These are phyloP conservation scores for Hordeum pubiflorum DNA, from an alignment of 202 grass and related monocot genomes.

Conservation along the genomic window DNA sequence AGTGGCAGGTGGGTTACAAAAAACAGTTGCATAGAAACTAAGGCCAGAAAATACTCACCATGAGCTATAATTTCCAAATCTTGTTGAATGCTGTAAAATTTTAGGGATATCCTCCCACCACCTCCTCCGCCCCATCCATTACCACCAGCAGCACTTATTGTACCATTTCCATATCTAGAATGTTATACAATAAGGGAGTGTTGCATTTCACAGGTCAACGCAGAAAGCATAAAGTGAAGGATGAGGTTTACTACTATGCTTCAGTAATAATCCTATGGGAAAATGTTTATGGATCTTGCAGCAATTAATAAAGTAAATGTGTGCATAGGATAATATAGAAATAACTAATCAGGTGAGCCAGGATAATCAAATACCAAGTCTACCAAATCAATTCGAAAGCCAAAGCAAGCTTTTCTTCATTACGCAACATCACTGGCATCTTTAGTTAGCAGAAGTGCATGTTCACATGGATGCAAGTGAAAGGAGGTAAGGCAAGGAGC, in stretches of 20 bases:
- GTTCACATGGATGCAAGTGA: neutral
- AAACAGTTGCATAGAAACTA: slow-evolving; percentile 13
- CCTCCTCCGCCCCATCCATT: slow-evolving; percentile 93
- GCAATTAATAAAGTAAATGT: neutral
- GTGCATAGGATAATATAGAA: neutral
- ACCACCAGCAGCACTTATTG: slow-evolving; percentile 85
- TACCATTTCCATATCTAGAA: slow-evolving; percentile 84
- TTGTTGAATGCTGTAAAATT: slow-evolving; percentile 93
- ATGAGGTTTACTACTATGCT: neutral
- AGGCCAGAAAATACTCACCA: slow-evolving; percentile 49
- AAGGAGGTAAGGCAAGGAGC: neutral
- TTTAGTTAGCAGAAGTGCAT: neutral
- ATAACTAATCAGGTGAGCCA: neutral
- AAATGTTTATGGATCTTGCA: neutral
- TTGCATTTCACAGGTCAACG: slow-evolving; percentile 9
- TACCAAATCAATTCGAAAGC: neutral
- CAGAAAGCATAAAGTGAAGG: slow-evolving; percentile 13
- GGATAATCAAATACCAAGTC: neutral
- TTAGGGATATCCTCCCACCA: slow-evolving; percentile 82
- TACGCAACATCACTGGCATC: neutral
- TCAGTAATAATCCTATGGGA: neutral
- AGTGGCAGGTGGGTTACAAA: neutral
- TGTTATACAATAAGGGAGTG: slow-evolving; percentile 11
- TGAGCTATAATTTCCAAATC: slow-evolving; percentile 85
- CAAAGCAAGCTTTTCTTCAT: neutral